Evolutionary conservation across 1,139 yeast species (phyloP).

Genomic region (Candida sanyaensis): DNA sequence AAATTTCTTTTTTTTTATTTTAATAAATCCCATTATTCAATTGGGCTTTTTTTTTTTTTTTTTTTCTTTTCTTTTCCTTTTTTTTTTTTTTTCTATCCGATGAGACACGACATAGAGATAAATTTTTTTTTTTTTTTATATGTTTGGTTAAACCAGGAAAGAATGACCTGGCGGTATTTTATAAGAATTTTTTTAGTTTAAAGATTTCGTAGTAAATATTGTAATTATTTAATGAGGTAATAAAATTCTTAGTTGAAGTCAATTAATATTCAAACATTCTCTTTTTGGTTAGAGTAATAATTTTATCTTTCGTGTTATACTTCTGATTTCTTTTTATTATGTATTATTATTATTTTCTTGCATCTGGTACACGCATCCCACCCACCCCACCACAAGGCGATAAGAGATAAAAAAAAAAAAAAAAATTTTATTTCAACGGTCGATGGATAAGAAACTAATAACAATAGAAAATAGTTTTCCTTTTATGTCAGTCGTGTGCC

Average conservation of each 20-base stretch:
- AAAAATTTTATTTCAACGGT: neutral
- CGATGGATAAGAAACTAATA: neutral
- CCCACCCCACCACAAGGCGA: neutral
- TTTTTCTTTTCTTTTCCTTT: too few relatives aligned
- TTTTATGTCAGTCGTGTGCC: neutral
- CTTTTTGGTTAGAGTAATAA: neutral
- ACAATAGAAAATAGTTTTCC: neutral
- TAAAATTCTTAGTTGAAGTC: too few relatives aligned
- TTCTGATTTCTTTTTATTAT: neutral
- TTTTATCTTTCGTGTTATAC: neutral
- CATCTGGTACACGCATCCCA: neutral
- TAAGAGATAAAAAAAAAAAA: neutral
- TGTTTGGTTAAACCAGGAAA: too few relatives aligned
- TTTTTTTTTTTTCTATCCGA: too few relatives aligned
- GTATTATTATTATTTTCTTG: neutral
- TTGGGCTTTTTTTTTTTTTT: neutral
- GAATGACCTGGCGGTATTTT: too few relatives aligned
- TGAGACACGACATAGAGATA: too few relatives aligned
- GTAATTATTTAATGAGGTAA: too few relatives aligned
- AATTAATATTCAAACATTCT: neutral
- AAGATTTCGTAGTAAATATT: too few relatives aligned
- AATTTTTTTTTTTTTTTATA: too few relatives aligned
- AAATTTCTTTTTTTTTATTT: neutral
- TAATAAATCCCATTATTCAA: neutral
- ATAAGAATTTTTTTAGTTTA: too few relatives aligned